Evolutionary conservation across 2,329 filamentous ascomycete genomes (phyloP).

Genomic region (Penicillium sp.): DNA sequence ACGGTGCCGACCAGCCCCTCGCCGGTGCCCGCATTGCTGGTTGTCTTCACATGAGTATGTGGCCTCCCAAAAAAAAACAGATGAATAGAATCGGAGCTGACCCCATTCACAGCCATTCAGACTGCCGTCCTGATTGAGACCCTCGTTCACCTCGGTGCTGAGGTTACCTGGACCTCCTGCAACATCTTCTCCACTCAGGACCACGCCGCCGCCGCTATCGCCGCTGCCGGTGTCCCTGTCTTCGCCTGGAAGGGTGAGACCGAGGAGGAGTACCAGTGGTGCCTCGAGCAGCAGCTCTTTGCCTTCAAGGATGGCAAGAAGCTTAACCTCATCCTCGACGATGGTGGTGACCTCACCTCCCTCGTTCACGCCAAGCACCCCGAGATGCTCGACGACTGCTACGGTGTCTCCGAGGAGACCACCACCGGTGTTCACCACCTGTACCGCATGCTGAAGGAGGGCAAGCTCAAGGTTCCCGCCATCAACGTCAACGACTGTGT

Average conservation of each 20-base stretch:
- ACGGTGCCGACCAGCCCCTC: slow-evolving; percentile 86
- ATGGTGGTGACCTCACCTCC: slow-evolving; percentile 93
- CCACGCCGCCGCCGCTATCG: slow-evolving; percentile 96
- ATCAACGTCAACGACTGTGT: slow-evolving; percentile 99
- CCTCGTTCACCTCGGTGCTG: slow-evolving; percentile 84
- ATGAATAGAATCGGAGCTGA: slow-evolving; percentile 5
- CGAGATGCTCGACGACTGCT: slow-evolving; percentile 97
- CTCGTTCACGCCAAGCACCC: slow-evolving; percentile 98
- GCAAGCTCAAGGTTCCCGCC: slow-evolving; percentile 81
- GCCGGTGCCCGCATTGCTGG: slow-evolving; percentile 93
- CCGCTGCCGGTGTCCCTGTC: slow-evolving; percentile 85
- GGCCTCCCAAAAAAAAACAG: neutral
- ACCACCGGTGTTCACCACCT: slow-evolving; percentile 99
- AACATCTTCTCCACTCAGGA: slow-evolving; percentile 99
- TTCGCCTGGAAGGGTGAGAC: slow-evolving; percentile 87
- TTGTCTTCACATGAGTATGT: slow-evolving; percentile 91
- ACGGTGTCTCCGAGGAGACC: slow-evolving; percentile 97
- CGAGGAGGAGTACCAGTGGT: slow-evolving; percentile 99
- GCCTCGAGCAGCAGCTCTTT: slow-evolving; percentile 93
- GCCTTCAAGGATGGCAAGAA: slow-evolving; percentile 94
- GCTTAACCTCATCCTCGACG: slow-evolving; percentile 98
- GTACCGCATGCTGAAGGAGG: slow-evolving; percentile 94
- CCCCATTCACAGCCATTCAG: slow-evolving; percentile 66
- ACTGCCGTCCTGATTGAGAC: slow-evolving; percentile 99
- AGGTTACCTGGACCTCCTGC: slow-evolving; percentile 98